Evolutionary conservation across 1,284 basidiomycete genomes (phyloP).

Genomic region (Agroathelia rolfsii): DNA sequence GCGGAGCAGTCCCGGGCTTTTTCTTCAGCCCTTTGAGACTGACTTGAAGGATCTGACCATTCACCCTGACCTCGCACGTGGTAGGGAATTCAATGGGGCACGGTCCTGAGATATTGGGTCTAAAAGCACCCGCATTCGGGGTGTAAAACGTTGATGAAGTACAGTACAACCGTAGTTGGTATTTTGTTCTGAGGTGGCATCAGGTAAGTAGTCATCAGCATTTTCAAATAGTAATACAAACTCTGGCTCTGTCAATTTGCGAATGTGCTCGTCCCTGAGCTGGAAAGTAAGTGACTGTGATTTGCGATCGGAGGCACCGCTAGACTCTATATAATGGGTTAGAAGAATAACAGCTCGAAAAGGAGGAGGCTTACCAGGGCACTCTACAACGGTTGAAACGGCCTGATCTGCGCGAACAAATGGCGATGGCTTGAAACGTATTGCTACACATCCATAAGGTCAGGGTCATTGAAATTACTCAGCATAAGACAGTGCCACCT

Average conservation of each 20-base stretch:
- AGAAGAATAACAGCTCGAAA: slow-evolving; percentile 6
- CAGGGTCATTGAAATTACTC: slow-evolving; percentile 8
- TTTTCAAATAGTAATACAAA: slow-evolving; percentile 18
- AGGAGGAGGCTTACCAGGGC: slow-evolving; percentile 46
- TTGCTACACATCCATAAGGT: slow-evolving; percentile 31
- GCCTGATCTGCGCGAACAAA: slow-evolving; percentile 63
- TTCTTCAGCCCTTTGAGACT: slow-evolving; percentile 91
- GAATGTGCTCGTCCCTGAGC: slow-evolving; percentile 51
- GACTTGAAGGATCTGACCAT: slow-evolving; percentile 58
- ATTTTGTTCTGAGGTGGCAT: slow-evolving; percentile 40
- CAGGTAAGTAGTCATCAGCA: slow-evolving; percentile 9
- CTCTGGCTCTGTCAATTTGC: slow-evolving; percentile 48
- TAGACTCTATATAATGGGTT: slow-evolving; percentile 47
- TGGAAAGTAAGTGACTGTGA: slow-evolving; percentile 51
- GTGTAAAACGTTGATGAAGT: slow-evolving; percentile 82
- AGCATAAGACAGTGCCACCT: neutral
- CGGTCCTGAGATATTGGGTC: slow-evolving; percentile 34
- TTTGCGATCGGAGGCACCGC: slow-evolving; percentile 64
- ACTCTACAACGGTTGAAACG: slow-evolving; percentile 56
- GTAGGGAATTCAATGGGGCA: slow-evolving; percentile 87
- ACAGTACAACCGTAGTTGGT: slow-evolving; percentile 84
- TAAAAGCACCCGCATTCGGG: slow-evolving; percentile 37
- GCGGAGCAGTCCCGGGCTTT: slow-evolving; percentile 92
- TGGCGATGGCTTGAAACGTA: slow-evolving; percentile 73
- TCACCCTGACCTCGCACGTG: slow-evolving; percentile 86